Percentiles rank a stretch among this genome's conserved stretches.
Evolutionary conservation across 2,329 filamentous ascomycete species (phyloP).

Genomic region (Polychaeton citri): DNA sequence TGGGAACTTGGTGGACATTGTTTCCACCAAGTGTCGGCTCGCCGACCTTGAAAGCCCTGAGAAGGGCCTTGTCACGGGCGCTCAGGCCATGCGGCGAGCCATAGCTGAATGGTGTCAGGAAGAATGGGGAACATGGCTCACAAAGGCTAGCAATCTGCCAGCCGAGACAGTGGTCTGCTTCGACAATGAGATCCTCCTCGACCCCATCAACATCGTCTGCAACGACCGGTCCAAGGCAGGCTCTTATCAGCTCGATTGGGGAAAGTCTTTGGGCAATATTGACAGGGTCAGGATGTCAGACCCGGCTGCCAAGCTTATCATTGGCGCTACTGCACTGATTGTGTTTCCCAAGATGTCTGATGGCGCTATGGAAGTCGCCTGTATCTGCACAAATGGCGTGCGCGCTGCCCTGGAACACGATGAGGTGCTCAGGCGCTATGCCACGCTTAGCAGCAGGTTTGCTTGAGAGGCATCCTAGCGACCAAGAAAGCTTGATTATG

Average conservation of each 20-base stretch:
- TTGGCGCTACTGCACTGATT: constrained; percentile 6
- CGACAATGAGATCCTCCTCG: constrained; percentile 5
- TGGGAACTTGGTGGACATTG: constrained; percentile 7
- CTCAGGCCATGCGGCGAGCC: constrained; percentile 5
- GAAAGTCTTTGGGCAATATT: constrained; percentile 3
- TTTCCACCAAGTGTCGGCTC: constrained; percentile 1
- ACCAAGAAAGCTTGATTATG: too few species aligned
- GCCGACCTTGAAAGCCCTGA: constrained; percentile 2
- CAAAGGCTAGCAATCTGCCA: constrained; percentile 5
- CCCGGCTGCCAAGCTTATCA: constrained; percentile 2
- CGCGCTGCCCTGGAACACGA: constrained; percentile 4
- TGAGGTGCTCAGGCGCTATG: constrained; percentile 5
- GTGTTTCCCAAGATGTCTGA: constrained; percentile 7
- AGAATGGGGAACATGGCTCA: constrained; percentile 6
- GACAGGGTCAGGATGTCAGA: constrained; percentile 6
- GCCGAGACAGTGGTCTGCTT: constrained; percentile 6
- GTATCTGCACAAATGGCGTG: constrained; percentile 4
- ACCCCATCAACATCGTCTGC: constrained; percentile 6
- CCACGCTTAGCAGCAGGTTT: constrained; percentile 1
- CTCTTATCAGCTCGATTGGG: constrained; percentile 6
- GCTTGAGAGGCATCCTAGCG: too few species aligned
- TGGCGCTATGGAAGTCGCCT: constrained; percentile 7
- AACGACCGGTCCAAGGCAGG: constrained; percentile 8
- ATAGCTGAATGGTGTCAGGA: constrained; percentile 6
- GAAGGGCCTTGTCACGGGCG: constrained; percentile 4